Evolutionary conservation across 2,329 filamentous ascomycete genomes (phyloP).

Genomic region (Aspergillus bombycis): DNA sequence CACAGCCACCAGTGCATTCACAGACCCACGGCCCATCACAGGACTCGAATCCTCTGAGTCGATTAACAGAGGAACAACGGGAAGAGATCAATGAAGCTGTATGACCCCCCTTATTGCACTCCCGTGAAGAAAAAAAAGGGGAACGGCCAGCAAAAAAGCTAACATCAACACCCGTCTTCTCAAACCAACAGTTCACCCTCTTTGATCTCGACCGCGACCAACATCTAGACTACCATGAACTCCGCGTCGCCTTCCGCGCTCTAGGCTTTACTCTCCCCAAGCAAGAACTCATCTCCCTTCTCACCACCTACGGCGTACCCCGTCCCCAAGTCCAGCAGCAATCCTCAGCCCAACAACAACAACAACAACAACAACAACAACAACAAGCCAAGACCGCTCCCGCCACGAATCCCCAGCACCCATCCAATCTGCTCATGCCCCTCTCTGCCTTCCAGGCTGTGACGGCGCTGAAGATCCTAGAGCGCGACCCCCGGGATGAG

Average conservation of each 20-base stretch:
- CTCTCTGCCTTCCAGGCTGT: slow-evolving; percentile 74
- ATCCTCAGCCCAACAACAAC: slow-evolving; percentile 34
- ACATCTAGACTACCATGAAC: slow-evolving; percentile 95
- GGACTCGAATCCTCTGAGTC: slow-evolving; percentile 54
- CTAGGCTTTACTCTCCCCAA: slow-evolving; percentile 92
- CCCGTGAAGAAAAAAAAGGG: not conserved
- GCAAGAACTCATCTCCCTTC: slow-evolving; percentile 76
- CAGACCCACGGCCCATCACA: slow-evolving; percentile 49
- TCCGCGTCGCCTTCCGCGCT: slow-evolving; percentile 93
- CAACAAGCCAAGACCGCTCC: slow-evolving; percentile 39
- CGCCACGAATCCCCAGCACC: slow-evolving; percentile 58
- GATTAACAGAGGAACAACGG: slow-evolving; percentile 81
- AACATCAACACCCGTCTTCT: not conserved
- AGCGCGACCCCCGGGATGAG: slow-evolving; percentile 86
- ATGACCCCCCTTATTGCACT: slow-evolving; percentile 45
- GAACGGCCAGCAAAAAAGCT: not conserved
- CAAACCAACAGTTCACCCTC: slow-evolving; percentile 71
- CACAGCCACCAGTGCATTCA: slow-evolving; percentile 42
- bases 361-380: slow-evolving; percentile 45
- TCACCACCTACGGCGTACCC: slow-evolving; percentile 78
- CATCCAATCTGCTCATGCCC: slow-evolving; percentile 70
- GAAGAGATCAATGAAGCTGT: slow-evolving; percentile 95
- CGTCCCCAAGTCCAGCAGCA: slow-evolving; percentile 58
- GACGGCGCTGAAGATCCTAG: slow-evolving; percentile 77
- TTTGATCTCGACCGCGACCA: slow-evolving; percentile 97